Percentiles rank a stretch among this genome's conserved stretches.
Conservation (phyloP, 129 eudicot genomes). For the sunflower (Helianthus annuus) region DNA sequence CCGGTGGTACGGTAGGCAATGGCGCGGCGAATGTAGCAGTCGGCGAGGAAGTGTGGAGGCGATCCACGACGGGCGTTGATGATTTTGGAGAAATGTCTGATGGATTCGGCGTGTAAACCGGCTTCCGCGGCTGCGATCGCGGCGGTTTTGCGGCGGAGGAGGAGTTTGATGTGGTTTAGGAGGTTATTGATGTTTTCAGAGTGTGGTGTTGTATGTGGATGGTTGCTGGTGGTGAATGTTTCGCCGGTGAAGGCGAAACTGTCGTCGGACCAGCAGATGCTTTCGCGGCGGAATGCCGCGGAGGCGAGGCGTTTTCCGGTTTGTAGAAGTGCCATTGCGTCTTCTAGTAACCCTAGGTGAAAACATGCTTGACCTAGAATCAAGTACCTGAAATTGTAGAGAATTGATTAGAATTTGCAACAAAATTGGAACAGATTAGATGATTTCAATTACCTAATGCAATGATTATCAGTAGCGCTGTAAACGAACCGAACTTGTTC, state of each 20-base stretch:
- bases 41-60: conserved; percentile 75
- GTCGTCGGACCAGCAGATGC: conserved; percentile 77
- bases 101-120: conserved; percentile 71
- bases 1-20: conserved; percentile 53
- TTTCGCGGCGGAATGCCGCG: conserved; percentile 78
- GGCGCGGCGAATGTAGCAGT: conserved; percentile 81
- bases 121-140: conserved; percentile 83
- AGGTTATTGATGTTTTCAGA: conserved; percentile 50
- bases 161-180: conserved; percentile 83
- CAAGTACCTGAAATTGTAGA: conserved; percentile 56
- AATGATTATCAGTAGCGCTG: too few relatives aligned
- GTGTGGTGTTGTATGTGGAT: conserved; percentile 46
- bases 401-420: conserved; percentile 1
- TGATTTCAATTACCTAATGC: not conserved
- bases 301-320: conserved; percentile 88
- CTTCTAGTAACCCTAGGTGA: conserved; percentile 87
- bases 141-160: conserved; percentile 79
- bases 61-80: conserved; percentile 73
- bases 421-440: not conserved
- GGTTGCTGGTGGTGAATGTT: conserved; percentile 13
- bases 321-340: conserved; percentile 84
- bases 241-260: conserved; percentile 51
- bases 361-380: conserved; percentile 86
- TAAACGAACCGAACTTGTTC: too few relatives aligned
- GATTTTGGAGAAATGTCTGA: conserved; percentile 83